phyloP scores from a whole-genome alignment of 129 eudicot species.

The Tanacetum coccineum region DNA sequence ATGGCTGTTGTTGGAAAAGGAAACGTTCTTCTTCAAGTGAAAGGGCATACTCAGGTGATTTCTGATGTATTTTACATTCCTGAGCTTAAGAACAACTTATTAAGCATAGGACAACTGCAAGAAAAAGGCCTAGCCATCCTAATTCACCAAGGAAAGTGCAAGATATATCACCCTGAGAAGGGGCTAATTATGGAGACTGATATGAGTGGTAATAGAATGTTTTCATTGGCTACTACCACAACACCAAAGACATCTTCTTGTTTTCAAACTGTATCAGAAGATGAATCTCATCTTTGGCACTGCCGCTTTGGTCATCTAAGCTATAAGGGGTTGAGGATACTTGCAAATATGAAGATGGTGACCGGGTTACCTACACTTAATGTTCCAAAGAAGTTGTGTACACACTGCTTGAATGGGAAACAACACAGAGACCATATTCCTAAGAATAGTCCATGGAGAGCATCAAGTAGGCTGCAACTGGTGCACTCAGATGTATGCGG shows the following conservation, averaged over 20 bases:
- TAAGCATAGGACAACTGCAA: constrained; percentile 13
- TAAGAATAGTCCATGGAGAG: constrained; percentile 1
- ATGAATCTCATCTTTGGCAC: too few relatives aligned
- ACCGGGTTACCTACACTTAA: background rate
- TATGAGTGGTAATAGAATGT: constrained; percentile 20
- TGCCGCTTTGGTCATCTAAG: constrained; percentile 6
- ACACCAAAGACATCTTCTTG: too few relatives aligned
- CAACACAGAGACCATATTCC: constrained; percentile 14
- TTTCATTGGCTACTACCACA: background rate
- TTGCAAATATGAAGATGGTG: background rate
- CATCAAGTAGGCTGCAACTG: background rate
- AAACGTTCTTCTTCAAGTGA: background rate
- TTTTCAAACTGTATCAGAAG: too few relatives aligned
- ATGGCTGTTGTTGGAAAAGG: constrained; percentile 11
- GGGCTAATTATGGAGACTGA: background rate
- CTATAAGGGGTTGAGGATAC: constrained; percentile 8
- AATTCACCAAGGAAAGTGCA: background rate
- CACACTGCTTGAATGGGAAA: background rate
- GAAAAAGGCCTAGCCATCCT: background rate
- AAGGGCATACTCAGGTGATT: constrained; percentile 8
- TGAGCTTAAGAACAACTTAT: constrained; percentile 1
- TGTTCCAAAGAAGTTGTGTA: background rate
- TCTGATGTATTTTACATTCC: background rate
- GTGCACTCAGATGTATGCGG: constrained; percentile 11
- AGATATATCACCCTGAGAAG: background rate